These are phyloP conservation scores for Salix viminalis DNA, from an alignment of 345 rosid species.

Conservation along the genomic window DNA sequence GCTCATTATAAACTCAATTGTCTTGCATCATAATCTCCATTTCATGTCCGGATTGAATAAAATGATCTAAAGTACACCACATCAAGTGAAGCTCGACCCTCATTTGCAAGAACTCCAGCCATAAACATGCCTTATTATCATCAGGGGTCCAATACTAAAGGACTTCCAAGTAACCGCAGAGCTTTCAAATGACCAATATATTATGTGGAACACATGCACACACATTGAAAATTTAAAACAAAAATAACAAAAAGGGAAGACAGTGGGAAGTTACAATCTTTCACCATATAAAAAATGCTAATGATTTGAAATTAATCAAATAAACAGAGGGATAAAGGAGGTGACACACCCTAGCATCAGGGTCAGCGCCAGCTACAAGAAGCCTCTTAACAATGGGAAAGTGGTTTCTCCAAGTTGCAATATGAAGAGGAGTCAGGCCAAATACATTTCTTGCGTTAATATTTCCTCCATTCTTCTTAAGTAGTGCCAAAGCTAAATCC, in stretches of 20 bases:
- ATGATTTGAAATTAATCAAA: background rate
- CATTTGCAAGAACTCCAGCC: no score
- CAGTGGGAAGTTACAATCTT: background rate
- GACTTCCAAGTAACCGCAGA: no score
- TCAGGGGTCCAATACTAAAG: no score
- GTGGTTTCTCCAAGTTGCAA: conserved; percentile 93
- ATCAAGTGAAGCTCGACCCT: no score
- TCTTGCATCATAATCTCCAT: no score
- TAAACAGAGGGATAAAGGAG: conserved; percentile 10
- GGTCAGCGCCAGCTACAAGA: conserved; percentile 91
- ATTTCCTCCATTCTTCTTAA: conserved; percentile 84
- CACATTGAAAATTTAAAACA: background rate
- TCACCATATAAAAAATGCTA: background rate
- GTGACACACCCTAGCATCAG: conserved; percentile 87
- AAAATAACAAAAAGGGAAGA: background rate
- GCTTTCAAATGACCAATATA: no score
- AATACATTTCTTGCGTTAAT: conserved; percentile 61
- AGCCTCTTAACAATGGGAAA: conserved; percentile 84
- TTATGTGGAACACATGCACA: no score
- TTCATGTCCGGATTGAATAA: no score
- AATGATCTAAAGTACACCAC: no score
- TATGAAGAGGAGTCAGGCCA: conserved; percentile 87
- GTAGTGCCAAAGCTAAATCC: conserved; percentile 52
- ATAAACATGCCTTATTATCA: no score
- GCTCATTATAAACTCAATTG: no score